Evolutionary conservation across 257 asterid species (phyloP).

Genomic region (Datura wrightii): DNA sequence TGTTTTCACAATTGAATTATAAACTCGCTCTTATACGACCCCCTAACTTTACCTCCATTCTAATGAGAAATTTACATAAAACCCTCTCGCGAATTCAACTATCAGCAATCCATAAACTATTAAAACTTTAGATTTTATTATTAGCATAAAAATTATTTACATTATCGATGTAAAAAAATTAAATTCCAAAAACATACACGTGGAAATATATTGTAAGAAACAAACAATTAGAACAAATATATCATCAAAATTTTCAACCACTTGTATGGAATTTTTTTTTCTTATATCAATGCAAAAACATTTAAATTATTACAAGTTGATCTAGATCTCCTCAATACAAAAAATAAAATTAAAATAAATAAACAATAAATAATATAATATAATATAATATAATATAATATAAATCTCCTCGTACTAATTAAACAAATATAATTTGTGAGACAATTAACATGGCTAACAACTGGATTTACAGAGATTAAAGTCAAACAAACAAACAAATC

Average conservation of each 20-base stretch:
- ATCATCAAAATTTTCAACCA: background rate
- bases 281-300: constrained; percentile 15
- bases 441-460: constrained; percentile 20
- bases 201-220: no score
- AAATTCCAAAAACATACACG: background rate
- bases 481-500: background rate
- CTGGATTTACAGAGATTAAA: background rate
- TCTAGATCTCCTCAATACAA: constrained; percentile 4
- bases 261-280: background rate
- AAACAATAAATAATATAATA: no score
- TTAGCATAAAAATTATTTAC: background rate
- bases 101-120: background rate
- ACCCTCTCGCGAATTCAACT: background rate
- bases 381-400: no score
- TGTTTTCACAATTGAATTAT: background rate
- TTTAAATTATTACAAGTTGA: background rate
- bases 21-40: background rate
- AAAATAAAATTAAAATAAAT: no score
- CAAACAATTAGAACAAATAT: background rate
- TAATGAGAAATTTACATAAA: background rate
- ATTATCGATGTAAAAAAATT: no score
- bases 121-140: background rate
- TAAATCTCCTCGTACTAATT: background rate
- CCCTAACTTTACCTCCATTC: background rate
- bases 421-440: background rate